Evolutionary conservation across 352 stramenopile genomes (phyloP).

Genomic region (Phytophthora tubulina): DNA sequence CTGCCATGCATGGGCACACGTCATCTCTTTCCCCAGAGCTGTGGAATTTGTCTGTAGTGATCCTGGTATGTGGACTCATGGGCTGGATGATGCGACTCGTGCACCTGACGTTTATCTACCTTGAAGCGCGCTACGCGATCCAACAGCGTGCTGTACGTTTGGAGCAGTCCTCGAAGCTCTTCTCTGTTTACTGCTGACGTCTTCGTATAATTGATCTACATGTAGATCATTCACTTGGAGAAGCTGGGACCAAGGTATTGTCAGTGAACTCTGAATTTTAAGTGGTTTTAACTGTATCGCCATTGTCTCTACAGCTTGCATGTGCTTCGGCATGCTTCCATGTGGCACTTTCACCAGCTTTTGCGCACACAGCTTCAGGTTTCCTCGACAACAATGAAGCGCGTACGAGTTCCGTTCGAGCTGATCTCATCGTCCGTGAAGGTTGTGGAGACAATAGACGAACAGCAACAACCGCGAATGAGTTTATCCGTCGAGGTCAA

Average conservation of each 20-base stretch:
- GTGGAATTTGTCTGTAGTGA: constrained; percentile 67
- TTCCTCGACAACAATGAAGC: constrained; percentile 48
- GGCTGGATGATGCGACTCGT: constrained; percentile 57
- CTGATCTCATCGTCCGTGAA: constrained; percentile 47
- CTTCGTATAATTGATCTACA: background rate
- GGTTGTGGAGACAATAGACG: constrained; percentile 12
- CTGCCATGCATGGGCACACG: constrained; percentile 14
- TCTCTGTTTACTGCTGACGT: constrained; percentile 1
- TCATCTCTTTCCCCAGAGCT: constrained; percentile 52
- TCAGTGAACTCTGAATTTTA: background rate
- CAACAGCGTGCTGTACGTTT: constrained; percentile 54
- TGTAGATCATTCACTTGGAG: constrained; percentile 38
- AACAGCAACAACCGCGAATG: constrained; percentile 14
- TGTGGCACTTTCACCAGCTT: constrained; percentile 78
- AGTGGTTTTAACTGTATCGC: constrained; percentile 2
- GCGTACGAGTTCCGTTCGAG: constrained; percentile 58
- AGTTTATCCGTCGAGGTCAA: constrained; percentile 41
- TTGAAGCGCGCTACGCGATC: constrained; percentile 54
- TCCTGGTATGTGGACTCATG: constrained; percentile 53
- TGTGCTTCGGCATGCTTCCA: constrained; percentile 59
- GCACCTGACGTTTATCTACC: constrained; percentile 44
- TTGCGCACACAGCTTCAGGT: constrained; percentile 55
- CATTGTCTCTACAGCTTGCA: constrained; percentile 42
- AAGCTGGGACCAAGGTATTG: constrained; percentile 44
- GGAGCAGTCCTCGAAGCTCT: background rate